A percentile compares a stretch with the other conserved stretches of the same genome.
These are phyloP conservation scores for Lasiodiplodia citricola DNA, from an alignment of 2,329 filamentous ascomycete species.

Conservation along the genomic window DNA sequence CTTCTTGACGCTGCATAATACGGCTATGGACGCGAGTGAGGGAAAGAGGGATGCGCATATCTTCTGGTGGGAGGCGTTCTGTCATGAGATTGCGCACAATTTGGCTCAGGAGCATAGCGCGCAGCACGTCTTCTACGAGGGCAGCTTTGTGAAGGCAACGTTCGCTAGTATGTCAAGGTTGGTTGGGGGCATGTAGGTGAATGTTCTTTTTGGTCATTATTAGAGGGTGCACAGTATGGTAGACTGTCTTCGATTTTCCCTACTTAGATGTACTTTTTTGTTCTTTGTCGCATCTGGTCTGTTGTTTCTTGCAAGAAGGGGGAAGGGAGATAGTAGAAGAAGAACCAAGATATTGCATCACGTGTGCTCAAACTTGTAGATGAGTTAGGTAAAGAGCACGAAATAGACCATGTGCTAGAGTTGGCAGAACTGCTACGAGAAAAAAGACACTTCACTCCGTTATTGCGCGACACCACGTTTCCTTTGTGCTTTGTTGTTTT, in stretches of 20 bases:
- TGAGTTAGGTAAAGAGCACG: neutral
- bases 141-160: slow-evolving; percentile 25
- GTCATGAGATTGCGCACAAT: slow-evolving; percentile 96
- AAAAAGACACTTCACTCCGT: neutral
- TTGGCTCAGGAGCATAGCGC: slow-evolving; percentile 71
- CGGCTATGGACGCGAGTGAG: slow-evolving; percentile 37
- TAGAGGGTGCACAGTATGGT: neutral
- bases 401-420: neutral
- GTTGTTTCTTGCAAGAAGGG: neutral
- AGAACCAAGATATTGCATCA: neutral
- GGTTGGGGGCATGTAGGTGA: neutral
- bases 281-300: neutral
- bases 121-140: slow-evolving; percentile 25
- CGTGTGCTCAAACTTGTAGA: neutral
- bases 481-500: neutral
- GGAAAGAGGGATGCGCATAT: slow-evolving; percentile 68
- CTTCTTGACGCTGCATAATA: slow-evolving; percentile 78
- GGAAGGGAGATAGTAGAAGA: neutral
- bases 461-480: neutral
- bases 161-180: slow-evolving; percentile 13
- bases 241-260: neutral
- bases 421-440: neutral
- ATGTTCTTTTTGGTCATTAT: neutral
- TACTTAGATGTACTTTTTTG: neutral
- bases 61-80: slow-evolving; percentile 96